These are phyloP conservation scores for Ganoderma meredithae DNA, from an alignment of 1,284 basidiomycete species.

Conservation along the genomic window DNA sequence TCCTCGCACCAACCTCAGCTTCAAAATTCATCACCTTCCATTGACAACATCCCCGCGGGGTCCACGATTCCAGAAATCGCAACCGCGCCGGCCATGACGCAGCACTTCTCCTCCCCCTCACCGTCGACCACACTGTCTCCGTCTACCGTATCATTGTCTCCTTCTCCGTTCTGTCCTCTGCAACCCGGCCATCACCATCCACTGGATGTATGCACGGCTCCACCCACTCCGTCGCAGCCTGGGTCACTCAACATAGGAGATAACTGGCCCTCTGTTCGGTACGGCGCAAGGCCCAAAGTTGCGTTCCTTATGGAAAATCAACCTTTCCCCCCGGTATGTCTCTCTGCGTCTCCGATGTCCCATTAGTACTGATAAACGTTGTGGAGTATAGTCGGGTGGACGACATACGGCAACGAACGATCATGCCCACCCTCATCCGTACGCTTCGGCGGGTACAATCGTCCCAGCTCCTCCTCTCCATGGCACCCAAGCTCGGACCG, in stretches of 20 bases:
- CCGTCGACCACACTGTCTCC: neutral
- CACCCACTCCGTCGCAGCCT: neutral
- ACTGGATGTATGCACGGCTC: neutral
- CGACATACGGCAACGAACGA: neutral
- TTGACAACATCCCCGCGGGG: neutral
- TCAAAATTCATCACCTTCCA: neutral
- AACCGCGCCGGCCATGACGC: neutral
- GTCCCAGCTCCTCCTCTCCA: neutral
- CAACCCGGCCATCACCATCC: neutral
- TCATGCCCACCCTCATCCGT: neutral
- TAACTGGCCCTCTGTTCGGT: neutral
- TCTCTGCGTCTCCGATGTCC: neutral
- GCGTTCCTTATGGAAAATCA: neutral
- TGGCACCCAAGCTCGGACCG: neutral
- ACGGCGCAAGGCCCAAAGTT: neutral
- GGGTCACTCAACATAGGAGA: neutral
- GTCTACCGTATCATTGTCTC: neutral
- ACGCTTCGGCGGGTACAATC: neutral
- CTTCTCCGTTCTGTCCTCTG: neutral
- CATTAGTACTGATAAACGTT: neutral
- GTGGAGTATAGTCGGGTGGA: neutral
- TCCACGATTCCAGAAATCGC: neutral
- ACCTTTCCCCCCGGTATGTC: neutral
- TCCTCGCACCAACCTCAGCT: neutral
- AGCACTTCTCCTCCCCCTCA: neutral